These are phyloP conservation scores for Buxus sempervirens DNA, from an alignment of 164 flowering plant species.

Conservation along the genomic window DNA sequence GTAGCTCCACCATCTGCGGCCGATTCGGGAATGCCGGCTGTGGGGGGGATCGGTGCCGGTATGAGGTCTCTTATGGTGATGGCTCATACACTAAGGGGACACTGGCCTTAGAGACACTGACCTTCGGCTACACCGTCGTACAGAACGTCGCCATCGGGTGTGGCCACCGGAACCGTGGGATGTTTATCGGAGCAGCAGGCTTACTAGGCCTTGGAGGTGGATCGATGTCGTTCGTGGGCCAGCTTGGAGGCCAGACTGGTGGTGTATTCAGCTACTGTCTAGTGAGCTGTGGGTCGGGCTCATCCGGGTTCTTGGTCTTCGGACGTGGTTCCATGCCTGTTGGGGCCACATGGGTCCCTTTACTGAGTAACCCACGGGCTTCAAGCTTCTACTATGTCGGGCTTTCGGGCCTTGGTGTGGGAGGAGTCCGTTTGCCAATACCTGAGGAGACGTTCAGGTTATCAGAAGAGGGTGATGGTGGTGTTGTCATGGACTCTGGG, in stretches of 20 bases:
- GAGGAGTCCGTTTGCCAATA: conserved; percentile 51
- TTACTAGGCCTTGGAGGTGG: conserved; percentile 86
- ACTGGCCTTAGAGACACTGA: conserved; percentile 56
- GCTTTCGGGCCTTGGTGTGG: conserved; percentile 78
- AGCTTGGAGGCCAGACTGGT: conserved; percentile 72
- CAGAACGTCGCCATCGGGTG: conserved; percentile 82
- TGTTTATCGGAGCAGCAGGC: conserved; percentile 92
- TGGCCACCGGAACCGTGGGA: conserved; percentile 79
- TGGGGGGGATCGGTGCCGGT: conserved; percentile 61
- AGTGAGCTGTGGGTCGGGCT: conserved; percentile 58
- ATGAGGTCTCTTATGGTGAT: conserved; percentile 68
- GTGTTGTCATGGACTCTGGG: conserved; percentile 91
- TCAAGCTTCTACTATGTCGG: conserved; percentile 81
- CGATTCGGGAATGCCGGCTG: conserved; percentile 50
- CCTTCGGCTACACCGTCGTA: conserved; percentile 46
- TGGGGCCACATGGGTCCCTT: conserved; percentile 76
- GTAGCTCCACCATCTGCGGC: conserved; percentile 50
- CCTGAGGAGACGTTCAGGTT: conserved; percentile 46
- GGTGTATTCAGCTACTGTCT: conserved; percentile 81
- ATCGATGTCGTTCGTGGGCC: conserved; percentile 70
- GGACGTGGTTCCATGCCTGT: conserved; percentile 64
- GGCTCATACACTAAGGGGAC: conserved; percentile 70
- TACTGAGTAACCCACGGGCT: conserved; percentile 60
- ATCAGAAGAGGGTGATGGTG: conserved; percentile 55
- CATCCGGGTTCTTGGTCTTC: conserved; percentile 58